Evolutionary conservation across 495 filamentous ascomycete genomes (phyloP), one percentile per base, ranked within the genome.

Genomic region (Xylaria intraflava): DNA sequence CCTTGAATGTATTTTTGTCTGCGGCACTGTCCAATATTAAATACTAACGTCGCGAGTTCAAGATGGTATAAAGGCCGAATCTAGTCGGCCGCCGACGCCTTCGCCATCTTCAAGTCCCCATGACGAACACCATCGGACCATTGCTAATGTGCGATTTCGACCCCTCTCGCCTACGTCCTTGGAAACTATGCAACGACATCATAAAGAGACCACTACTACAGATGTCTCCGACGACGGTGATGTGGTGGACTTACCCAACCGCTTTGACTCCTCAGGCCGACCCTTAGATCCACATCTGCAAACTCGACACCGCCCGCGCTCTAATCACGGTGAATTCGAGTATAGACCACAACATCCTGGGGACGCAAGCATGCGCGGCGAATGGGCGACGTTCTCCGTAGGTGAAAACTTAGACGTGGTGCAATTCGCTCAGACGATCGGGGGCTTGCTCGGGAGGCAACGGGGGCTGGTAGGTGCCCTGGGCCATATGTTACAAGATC

Each of bases 221-320:
- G 6, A 14, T 3, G 53, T 55, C 26, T 62, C 65, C 6, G 65
- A 68, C 2, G 61, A 67, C 14, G 61, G 58, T 1, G 70, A 66
- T 2, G 52, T 77, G 3, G 77, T 78, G 33, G 59, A 69, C 6
- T 58, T 90, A 0, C 86, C 86, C 0, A 77, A 82, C 39, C 76
- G 86, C 0, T 89, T 90, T 55, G 84, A 89, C 55, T 57, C 68
- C 6, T 68, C 83, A 3, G 85, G 86, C 1, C 70, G 72, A 19
- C 79, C 75, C 0, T 48, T 79, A 6, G 65, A 70, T 14, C 14
- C 53, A 39, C 29, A 40, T 0, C 27, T 46, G 6, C 39, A 17
- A 30, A 26, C 46, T 22, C 14, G 35, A 23, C 39, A 14, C 38
- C 53, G 45, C 10, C 20, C 46, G 6, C 53, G 46, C 29, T 39